Evolutionary conservation across 2,329 filamentous ascomycete genomes (phyloP), one percentile per base, ranked within the genome.

Genomic region (Zymoseptoria ardabiliae): DNA sequence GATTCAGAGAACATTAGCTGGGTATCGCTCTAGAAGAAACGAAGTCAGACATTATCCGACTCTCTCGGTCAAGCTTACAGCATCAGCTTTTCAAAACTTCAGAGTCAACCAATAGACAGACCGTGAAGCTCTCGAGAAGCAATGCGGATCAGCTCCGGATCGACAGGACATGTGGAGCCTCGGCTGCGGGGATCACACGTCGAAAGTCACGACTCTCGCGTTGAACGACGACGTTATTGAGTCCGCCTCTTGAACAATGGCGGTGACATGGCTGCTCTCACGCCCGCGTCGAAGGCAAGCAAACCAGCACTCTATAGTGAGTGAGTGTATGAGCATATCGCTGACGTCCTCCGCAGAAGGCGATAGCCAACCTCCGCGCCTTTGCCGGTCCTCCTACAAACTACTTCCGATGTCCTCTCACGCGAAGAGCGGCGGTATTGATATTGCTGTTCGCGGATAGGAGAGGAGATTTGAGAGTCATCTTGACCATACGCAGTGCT

Each of bases 381-480:
- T 87, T 84, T 67, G 72, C 74, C 13, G 76, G 83, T n/a, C 82
- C 82, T 49, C 77, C 81, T 8, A 84, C 83, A 6, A 78, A 77
- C 62, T 87, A 83, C 74, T 75, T 78, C 63, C 75, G 77, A 54
- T 79, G 84, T 50, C 84, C 84, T 1, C 69, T 85, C 8, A 78
- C 77, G 13, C 84, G 90, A 62, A 85, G 91, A 65, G 93, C 93
- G 13, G 92, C 93, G 22, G 93, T 97, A 49, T 77, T 97, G 57
- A 82, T 97, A 54, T 81, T 97, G 56, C 82, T 97, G 1, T 97
- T 94, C 72, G 90, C 91, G 41, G 93, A 97, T 74, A 82, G 83
- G 50, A 79, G 82, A 63, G 93, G 93, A 49, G 89, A 96, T 66
- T 77, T 97, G 60, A 83, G 81, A 62, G 82, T 86, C 9, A 82